phyloP scores from a whole-genome alignment of 495 filamentous ascomycete genomes.

The Penicillium desertorum region DNA sequence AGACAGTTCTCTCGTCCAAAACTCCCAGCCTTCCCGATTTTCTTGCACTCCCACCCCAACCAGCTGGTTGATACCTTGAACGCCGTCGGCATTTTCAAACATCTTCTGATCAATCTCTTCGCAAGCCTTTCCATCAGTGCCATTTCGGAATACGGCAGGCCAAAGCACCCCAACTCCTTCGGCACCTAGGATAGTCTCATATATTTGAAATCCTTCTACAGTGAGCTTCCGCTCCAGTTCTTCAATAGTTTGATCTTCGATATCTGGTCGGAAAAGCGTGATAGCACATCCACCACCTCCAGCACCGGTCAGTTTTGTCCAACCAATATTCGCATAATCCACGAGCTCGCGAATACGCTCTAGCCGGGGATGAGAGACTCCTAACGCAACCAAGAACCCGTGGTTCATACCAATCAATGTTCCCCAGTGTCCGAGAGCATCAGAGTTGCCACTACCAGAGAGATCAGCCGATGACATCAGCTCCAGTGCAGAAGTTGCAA shows the following conservation, averaged over 20 bases:
- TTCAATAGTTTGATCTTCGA: conserved; percentile 48
- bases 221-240: conserved; percentile 65
- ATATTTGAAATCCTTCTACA: conserved; percentile 74
- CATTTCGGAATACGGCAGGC: conserved; percentile 80
- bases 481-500: conserved; percentile 71
- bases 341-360: conserved; percentile 91
- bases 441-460: conserved; percentile 47
- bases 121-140: no score
- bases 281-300: conserved; percentile 97
- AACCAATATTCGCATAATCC: conserved; percentile 81
- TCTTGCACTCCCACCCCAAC: no score
- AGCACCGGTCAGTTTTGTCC: conserved; percentile 94
- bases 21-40: no score
- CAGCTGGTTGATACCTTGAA: no score
- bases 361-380: conserved; percentile 72
- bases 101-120: no score
- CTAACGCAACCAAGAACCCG: conserved; percentile 79
- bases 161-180: conserved; percentile 92
- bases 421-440: conserved; percentile 66
- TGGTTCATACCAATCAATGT: conserved; percentile 93
- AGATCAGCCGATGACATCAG: conserved; percentile 39
- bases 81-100: no score
- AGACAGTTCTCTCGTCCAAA: no score
- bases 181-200: conserved; percentile 78
- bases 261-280: conserved; percentile 72